Evolutionary conservation across 2,329 filamentous ascomycete species (phyloP).

Genomic region (Cercospora zeae-maydis): DNA sequence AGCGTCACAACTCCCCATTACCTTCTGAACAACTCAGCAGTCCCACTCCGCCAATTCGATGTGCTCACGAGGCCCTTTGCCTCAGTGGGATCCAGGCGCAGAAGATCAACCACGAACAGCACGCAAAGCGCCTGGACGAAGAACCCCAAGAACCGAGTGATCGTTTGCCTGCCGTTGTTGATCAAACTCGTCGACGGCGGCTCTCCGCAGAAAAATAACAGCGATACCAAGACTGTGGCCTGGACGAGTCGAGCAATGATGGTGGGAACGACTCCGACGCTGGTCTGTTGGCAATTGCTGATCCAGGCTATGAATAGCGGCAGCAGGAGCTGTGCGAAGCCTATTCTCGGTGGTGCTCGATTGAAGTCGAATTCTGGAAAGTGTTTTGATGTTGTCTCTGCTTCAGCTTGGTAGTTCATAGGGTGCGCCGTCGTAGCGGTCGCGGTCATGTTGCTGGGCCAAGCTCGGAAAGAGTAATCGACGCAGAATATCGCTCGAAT

Average conservation of each 20-base stretch:
- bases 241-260: slow-evolving; percentile 3
- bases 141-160: neutral
- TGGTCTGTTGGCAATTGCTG: slow-evolving; percentile 8
- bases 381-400: neutral
- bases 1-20: neutral
- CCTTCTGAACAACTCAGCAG: slow-evolving; percentile 5
- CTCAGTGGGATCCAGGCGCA: slow-evolving; percentile 6
- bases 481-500: neutral
- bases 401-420: neutral
- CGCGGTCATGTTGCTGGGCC: neutral
- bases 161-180: neutral
- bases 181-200: neutral
- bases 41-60: neutral
- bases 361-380: neutral
- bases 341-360: slow-evolving; percentile 6
- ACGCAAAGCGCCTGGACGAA: slow-evolving; percentile 4
- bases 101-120: slow-evolving; percentile 2
- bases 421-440: neutral
- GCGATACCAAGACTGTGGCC: neutral
- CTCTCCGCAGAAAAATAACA: neutral
- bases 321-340: slow-evolving; percentile 1
- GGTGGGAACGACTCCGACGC: neutral
- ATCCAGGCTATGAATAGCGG: slow-evolving; percentile 9
- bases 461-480: neutral
- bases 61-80: slow-evolving; percentile 3